phyloP scores from a whole-genome alignment of 1,284 basidiomycete genomes.

The Puccinia horiana region DNA sequence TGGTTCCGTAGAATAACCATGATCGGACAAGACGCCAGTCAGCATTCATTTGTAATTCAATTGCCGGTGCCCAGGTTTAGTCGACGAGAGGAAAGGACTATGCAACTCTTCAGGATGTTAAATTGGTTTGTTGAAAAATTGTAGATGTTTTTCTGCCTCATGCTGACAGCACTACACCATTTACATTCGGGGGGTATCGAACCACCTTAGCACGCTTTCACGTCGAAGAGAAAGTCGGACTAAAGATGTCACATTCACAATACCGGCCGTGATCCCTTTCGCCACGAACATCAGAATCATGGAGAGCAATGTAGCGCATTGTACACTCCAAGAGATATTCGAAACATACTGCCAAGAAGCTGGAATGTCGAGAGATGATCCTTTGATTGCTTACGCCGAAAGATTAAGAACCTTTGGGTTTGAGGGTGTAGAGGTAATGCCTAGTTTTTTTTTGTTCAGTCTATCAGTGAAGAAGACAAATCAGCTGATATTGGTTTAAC shows the following conservation, averaged over 20 bases:
- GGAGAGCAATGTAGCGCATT: slow-evolving; percentile 87
- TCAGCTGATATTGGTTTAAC: background rate
- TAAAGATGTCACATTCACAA: slow-evolving; percentile 85
- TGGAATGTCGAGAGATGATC: slow-evolving; percentile 83
- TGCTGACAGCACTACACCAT: slow-evolving; percentile 31
- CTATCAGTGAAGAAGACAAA: background rate
- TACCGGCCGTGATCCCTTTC: slow-evolving; percentile 83
- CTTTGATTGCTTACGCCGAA: slow-evolving; percentile 77
- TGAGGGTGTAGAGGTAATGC: slow-evolving; percentile 70
- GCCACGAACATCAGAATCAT: slow-evolving; percentile 81
- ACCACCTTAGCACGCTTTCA: slow-evolving; percentile 68
- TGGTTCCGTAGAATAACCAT: slow-evolving; percentile 89
- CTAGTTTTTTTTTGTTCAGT: background rate
- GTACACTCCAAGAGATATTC: slow-evolving; percentile 89
- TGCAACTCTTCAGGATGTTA: slow-evolving; percentile 88
- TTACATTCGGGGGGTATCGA: background rate
- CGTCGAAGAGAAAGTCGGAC: slow-evolving; percentile 92
- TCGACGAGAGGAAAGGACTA: slow-evolving; percentile 87
- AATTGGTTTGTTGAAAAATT: slow-evolving; percentile 69
- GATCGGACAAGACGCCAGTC: slow-evolving; percentile 86
- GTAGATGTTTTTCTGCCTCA: slow-evolving; percentile 51
- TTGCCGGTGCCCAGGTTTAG: slow-evolving; percentile 82
- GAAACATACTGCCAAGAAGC: slow-evolving; percentile 80
- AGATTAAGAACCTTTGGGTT: slow-evolving; percentile 43
- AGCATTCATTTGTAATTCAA: slow-evolving; percentile 87